Conservation (phyloP, 2,329 filamentous ascomycete species). For the Botryosphaeria dothidea region DNA sequence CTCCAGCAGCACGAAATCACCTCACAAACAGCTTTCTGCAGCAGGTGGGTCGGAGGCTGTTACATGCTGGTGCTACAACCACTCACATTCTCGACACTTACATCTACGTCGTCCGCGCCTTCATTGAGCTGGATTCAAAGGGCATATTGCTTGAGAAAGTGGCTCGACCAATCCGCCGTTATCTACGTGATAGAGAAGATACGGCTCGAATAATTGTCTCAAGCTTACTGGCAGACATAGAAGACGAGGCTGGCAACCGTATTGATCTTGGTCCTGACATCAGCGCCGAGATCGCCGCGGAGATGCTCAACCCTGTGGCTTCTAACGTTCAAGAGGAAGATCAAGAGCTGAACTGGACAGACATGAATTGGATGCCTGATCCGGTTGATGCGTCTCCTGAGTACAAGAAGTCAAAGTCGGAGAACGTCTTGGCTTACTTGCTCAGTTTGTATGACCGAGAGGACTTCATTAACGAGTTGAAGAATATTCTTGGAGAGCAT, state of each 20-base stretch:
- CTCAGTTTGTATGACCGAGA: constrained; percentile 86
- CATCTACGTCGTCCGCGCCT: constrained; percentile 76
- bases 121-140: constrained; percentile 73
- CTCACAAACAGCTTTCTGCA: constrained; percentile 70
- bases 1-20: constrained; percentile 66
- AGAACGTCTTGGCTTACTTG: constrained; percentile 89
- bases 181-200: constrained; percentile 74
- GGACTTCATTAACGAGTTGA: constrained; percentile 94
- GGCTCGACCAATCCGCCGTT: constrained; percentile 71
- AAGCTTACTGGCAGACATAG: constrained; percentile 66
- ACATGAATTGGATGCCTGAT: constrained; percentile 91
- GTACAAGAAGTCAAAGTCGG: constrained; percentile 83
- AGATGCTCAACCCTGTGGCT: constrained; percentile 63
- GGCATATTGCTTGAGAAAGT: constrained; percentile 76
- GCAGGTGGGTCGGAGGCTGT: constrained; percentile 64
- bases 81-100: constrained; percentile 75
- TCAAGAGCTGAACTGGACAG: constrained; percentile 81
- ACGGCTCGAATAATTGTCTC: constrained; percentile 76
- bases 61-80: constrained; percentile 76
- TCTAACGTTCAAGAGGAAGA: constrained; percentile 53
- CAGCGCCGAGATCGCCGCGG: constrained; percentile 64
- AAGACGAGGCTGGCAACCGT: constrained; percentile 45
- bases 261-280: constrained; percentile 64
- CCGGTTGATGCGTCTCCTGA: constrained; percentile 88
- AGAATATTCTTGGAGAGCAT: constrained; percentile 82